These are phyloP conservation scores for Trichoderma sp. DNA, from an alignment of 2,329 filamentous ascomycete genomes.

Conservation along the genomic window DNA sequence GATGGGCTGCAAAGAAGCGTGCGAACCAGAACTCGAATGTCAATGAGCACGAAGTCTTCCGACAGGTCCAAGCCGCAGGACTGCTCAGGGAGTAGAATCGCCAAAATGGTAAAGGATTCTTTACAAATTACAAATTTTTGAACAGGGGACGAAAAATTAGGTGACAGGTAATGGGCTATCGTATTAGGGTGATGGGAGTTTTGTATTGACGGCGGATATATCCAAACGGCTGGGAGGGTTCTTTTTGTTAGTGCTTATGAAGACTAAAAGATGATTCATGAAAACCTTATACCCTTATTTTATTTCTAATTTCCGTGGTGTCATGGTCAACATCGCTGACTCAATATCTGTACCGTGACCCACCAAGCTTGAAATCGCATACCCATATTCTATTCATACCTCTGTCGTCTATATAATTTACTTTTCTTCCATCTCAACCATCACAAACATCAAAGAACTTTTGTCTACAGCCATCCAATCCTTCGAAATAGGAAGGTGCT, in stretches of 20 bases:
- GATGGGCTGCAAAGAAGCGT: slow-evolving; percentile 13
- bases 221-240: neutral
- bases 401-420: neutral
- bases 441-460: neutral
- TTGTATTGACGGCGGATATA: neutral
- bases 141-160: neutral
- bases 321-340: neutral
- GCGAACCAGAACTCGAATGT: neutral
- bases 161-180: neutral
- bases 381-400: neutral
- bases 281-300: neutral
- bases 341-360: neutral
- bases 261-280: neutral
- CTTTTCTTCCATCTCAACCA: neutral
- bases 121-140: neutral
- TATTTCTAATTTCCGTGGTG: neutral
- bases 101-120: neutral
- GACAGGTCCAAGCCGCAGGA: slow-evolving; percentile 19
- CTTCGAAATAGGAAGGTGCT: slow-evolving; percentile 34
- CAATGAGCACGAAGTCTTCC: slow-evolving; percentile 9
- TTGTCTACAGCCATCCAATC: slow-evolving; percentile 35
- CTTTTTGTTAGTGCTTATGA: neutral
- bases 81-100: neutral
- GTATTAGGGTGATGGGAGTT: neutral
- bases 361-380: neutral